Evolutionary conservation across 2,329 filamentous ascomycete species (phyloP), one percentile per base, ranked within the genome.

Genomic region (Esteya vermicola): DNA sequence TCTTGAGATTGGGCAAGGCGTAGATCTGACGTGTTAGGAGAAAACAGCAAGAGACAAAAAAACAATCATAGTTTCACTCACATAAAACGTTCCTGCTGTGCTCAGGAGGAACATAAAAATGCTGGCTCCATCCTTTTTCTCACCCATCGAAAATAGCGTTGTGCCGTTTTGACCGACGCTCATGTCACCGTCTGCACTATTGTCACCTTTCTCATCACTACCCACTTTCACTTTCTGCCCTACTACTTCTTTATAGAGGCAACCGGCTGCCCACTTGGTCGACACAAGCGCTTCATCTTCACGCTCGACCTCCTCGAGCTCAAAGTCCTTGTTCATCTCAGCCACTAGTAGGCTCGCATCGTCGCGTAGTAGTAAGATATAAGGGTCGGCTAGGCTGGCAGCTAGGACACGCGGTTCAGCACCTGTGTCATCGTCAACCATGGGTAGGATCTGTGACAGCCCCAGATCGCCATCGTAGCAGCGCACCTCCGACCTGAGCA

Each of bases 401-500:
- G 77, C 81, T 34, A 86, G 64, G 32, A 91, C 80, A 39, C 79
- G 72, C 5, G 85, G 79, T 51, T 94, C 85, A 18, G 74, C 78
- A 12, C 82, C 86, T 0, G 80, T 88, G 47, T 91, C 84, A 51
- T 94, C 91, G 51, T 96, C 91, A 45, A 85, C 74, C 72, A 96
- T 85, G 1, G 88, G 85, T 37, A 95, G 71, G 40, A 98, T 96
- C 53, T 96, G 89, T 34, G 80, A 79, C 39, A 98, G 70, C 10
- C 81, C 84, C 43, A 98, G 72, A 57, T 93, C 85, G 58, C 80
- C 80, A 56, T 96, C 88, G 51, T 95, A 98, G 45, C 81, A 89
- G 43, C 89, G 74, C 20, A 96, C 76, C 53, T 96, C 89, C 2
- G 78, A 85, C 47, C 80, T 82, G 39, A 94, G 67, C 3, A 94